These are phyloP conservation scores for Erodium texanum DNA, from an alignment of 441 rosid species.

Conservation along the genomic window DNA sequence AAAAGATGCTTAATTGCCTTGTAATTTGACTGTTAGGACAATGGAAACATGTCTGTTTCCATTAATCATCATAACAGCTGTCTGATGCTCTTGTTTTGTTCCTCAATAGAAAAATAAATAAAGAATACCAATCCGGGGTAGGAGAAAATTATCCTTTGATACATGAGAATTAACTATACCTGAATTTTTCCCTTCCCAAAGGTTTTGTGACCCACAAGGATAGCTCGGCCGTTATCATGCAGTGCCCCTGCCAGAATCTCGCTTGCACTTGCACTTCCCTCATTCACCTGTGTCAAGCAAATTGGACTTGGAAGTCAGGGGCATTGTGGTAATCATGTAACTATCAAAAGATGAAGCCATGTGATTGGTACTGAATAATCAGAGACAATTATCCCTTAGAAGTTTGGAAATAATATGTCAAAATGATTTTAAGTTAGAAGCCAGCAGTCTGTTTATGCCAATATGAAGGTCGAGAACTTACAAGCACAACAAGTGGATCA, in stretches of 20 bases:
- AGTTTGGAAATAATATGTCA: not conserved
- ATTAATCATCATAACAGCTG: not conserved
- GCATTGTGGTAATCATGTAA: not conserved
- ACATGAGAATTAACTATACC: conserved; percentile 27
- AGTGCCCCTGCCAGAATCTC: conserved; percentile 91
- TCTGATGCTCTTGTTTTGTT: not conserved
- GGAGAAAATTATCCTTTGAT: not conserved
- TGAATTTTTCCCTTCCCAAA: conserved; percentile 90
- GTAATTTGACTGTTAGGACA: not conserved
- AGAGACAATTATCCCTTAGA: not conserved
- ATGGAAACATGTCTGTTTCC: not conserved
- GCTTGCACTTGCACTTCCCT: conserved; percentile 91
- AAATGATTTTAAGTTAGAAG: too few species aligned
- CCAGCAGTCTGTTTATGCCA: not conserved
- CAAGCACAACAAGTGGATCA: conserved; percentile 83
- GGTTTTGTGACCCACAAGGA: conserved; percentile 75
- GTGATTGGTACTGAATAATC: not conserved
- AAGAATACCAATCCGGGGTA: not conserved
- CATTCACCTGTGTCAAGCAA: conserved; percentile 51
- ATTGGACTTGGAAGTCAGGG: not conserved
- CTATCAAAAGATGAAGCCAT: not conserved
- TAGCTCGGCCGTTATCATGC: conserved; percentile 83
- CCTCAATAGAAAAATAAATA: not conserved
- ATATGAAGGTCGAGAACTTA: conserved; percentile 27
- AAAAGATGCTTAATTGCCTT: not conserved